Evolutionary conservation across 345 rosid genomes (phyloP).

Genomic region (Nasturtium officinale): DNA sequence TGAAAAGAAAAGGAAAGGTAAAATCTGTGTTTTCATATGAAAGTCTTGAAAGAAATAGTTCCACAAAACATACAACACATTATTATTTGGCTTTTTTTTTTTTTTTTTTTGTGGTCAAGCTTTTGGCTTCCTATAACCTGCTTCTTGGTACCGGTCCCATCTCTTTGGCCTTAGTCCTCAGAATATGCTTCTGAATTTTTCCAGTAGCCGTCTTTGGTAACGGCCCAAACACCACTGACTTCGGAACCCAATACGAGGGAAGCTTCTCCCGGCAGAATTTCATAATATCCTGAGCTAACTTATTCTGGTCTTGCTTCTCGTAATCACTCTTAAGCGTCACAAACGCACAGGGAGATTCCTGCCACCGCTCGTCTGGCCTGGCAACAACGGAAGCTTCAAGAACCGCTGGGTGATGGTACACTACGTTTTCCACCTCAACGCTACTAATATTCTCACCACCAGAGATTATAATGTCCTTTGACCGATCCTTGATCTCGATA

Average conservation of each 20-base stretch:
- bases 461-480: slow-evolving; percentile 88
- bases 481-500: slow-evolving; percentile 83
- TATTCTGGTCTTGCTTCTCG: slow-evolving; percentile 47
- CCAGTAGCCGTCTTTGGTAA: slow-evolving; percentile 95
- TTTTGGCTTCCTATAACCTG: slow-evolving; percentile 49
- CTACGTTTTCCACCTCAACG: slow-evolving; percentile 69
- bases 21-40: not conserved
- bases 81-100: not conserved
- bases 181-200: slow-evolving; percentile 83
- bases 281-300: slow-evolving; percentile 63
- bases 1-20: not conserved
- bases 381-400: slow-evolving; percentile 90
- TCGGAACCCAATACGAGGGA: slow-evolving; percentile 92
- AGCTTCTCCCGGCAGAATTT: slow-evolving; percentile 66
- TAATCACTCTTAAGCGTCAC: slow-evolving; percentile 65
- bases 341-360: slow-evolving; percentile 88
- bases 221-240: slow-evolving; percentile 75
- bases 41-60: slow-evolving; percentile 1
- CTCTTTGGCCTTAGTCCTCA: slow-evolving; percentile 75
- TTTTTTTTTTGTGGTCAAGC: not conserved
- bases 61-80: slow-evolving; percentile 17
- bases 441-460: slow-evolving; percentile 97
- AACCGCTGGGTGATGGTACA: slow-evolving; percentile 75
- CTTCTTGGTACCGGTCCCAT: slow-evolving; percentile 69
- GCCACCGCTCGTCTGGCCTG: slow-evolving; percentile 81